Base-by-base conservation (phyloP, 1,139 yeast species). In the Tardiomyces digboiensis region DNA sequence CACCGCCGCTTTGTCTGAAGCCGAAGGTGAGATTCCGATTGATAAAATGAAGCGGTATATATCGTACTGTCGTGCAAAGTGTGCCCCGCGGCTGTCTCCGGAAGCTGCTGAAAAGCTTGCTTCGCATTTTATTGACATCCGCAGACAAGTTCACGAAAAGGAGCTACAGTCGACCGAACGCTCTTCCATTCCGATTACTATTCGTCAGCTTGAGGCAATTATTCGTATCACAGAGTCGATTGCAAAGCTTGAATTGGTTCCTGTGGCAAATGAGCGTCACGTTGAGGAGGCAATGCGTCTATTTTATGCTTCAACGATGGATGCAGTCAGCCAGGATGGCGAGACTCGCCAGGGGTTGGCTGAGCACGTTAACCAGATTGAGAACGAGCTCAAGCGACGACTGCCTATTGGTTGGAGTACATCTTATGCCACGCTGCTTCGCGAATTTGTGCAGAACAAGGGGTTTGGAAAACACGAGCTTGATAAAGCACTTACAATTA, bases 391-490 rank as follows among this genome's bases (percentile, higher is more conserved):
- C 52, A 81, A 88, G 64, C 78, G 94, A 64, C 78, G 98, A 61
- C 72, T 91, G 53, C 97, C 98, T 6, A 83, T 93, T 53, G 98
- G 98, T 13, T 91, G 96, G 93, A 85, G 95, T 26, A 88, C 97
- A 1, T 82, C 93, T 20, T 86, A 86, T 62, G 80, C 78, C 54
- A 87, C 96, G 2, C 72, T 91, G 47, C 75, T 87, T 55, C 77
- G 82, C 52, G 96, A 91, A 64, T 83, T 89, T 61, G 94, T 88
- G 20, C 83, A 78, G 39, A 62, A 64, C 19, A 44, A 47, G 44
- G 36, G 41, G 36, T 40, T 51, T 47, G 40, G 45, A 39, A 78
- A 78, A 44, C 76, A 76, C 45, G 94, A 96, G 0, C 70, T 91
- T 52, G 96, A 89, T 54, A 81, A 80, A 59, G 95, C 97, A 0